A percentile compares a stretch with the other conserved stretches of the same genome.
Evolutionary conservation across 176 grass and related monocot genomes (phyloP).

Genomic region (Metroxylon sagu): DNA sequence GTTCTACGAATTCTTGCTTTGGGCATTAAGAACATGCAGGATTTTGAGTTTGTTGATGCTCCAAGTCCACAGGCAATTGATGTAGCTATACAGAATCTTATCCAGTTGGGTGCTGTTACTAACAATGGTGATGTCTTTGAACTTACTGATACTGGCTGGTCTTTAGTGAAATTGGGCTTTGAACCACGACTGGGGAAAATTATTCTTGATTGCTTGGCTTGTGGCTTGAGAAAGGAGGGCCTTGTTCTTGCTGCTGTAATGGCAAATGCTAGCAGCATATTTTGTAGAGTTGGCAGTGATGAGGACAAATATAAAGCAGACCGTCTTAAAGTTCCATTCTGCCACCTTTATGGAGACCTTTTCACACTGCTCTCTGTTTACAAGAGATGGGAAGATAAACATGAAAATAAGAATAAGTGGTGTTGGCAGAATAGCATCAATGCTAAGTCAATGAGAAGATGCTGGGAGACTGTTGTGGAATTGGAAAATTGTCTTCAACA

Average conservation of each 20-base stretch:
- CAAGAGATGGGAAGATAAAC: constrained; percentile 76
- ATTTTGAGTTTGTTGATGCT: constrained; percentile 92
- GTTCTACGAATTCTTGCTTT: constrained; percentile 82
- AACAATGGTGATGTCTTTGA: constrained; percentile 32
- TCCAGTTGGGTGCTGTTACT: constrained; percentile 71
- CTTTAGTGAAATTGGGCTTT: constrained; percentile 72
- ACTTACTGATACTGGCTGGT: constrained; percentile 53
- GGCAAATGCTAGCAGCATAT: constrained; percentile 93
- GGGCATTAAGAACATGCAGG: constrained; percentile 43
- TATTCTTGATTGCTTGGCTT: constrained; percentile 66
- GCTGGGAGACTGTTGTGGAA: constrained; percentile 65
- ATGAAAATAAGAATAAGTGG: constrained; percentile 60
- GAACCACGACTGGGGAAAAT: constrained; percentile 93
- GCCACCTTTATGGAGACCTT: constrained; percentile 78
- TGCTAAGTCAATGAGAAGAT: constrained; percentile 87
- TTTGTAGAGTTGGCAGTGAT: constrained; percentile 83
- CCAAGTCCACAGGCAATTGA: constrained; percentile 66
- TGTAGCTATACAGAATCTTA: constrained; percentile 62
- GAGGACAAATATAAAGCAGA: constrained; percentile 86
- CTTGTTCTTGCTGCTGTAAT: constrained; percentile 84
- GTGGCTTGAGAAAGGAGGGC: constrained; percentile 75
- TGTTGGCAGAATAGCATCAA: constrained; percentile 96
- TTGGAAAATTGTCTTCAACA: constrained; percentile 73
- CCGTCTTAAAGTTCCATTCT: constrained; percentile 68
- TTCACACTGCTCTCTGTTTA: constrained; percentile 94